phyloP scores from a whole-genome alignment of 176 grass and related monocot genomes.

The Calamus simplicifolius region DNA sequence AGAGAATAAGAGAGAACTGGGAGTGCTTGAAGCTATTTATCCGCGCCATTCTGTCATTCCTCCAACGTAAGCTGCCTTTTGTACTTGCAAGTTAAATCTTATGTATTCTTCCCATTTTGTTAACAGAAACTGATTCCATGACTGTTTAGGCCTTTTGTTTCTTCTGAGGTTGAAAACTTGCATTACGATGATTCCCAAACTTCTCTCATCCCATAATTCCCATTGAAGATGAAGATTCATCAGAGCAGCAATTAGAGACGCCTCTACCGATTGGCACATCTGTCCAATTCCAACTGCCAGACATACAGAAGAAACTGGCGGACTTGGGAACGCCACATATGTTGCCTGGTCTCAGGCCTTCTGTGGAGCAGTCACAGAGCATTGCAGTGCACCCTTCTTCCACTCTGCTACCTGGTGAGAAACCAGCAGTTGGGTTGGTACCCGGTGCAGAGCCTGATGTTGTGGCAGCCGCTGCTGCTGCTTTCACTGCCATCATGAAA shows the following conservation, averaged over 20 bases:
- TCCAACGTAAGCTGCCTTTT: slow-evolving; percentile 56
- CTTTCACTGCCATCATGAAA: slow-evolving; percentile 77
- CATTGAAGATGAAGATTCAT: slow-evolving; percentile 79
- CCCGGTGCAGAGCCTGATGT: slow-evolving; percentile 40
- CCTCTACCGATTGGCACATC: slow-evolving; percentile 6
- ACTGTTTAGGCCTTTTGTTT: slow-evolving; percentile 57
- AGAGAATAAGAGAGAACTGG: slow-evolving; percentile 77
- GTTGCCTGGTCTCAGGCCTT: slow-evolving; percentile 13
- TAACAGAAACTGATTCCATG: slow-evolving; percentile 11
- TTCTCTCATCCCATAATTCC: slow-evolving; percentile 57
- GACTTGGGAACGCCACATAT: slow-evolving; percentile 5
- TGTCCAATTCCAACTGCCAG: slow-evolving; percentile 27
- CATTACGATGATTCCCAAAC: slow-evolving; percentile 55
- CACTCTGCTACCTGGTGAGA: slow-evolving; percentile 8
- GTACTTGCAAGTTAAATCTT: slow-evolving; percentile 14
- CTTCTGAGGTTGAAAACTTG: slow-evolving; percentile 48
- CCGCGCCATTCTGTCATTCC: slow-evolving; percentile 75
- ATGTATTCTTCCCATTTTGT: slow-evolving; percentile 13
- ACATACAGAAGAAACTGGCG: slow-evolving; percentile 17
- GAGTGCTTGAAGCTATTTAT: slow-evolving; percentile 94
- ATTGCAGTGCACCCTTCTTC: slow-evolving; percentile 5
- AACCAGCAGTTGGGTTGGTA: slow-evolving; percentile 6
- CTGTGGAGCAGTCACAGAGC: slow-evolving; percentile 6
- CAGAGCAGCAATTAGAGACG: slow-evolving; percentile 45
- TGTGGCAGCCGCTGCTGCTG: slow-evolving; percentile 66